Percentiles rank a stretch among this genome's conserved stretches.
Evolutionary conservation across 2,329 filamentous ascomycete genomes (phyloP).

Genomic region (Arachnopeziza araneosa): DNA sequence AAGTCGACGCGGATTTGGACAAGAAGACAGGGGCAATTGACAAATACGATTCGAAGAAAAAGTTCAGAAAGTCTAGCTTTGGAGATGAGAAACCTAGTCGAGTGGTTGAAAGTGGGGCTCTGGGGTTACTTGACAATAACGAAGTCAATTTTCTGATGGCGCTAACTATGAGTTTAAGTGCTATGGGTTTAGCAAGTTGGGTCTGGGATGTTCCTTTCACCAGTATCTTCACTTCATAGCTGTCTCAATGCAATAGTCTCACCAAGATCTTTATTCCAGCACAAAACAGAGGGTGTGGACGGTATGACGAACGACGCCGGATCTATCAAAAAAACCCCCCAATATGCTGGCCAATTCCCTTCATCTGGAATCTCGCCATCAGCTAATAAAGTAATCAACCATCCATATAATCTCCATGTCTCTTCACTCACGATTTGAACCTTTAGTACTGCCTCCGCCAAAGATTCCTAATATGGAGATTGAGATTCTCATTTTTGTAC

Average conservation of each 20-base stretch:
- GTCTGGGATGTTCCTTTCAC: conserved; percentile 52
- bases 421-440: too few species aligned
- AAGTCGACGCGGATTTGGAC: conserved; percentile 32
- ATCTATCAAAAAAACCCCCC: neutral
- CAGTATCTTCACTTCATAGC: conserved; percentile 30
- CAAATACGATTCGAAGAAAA: conserved; percentile 46
- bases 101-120: conserved; percentile 56
- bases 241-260: neutral
- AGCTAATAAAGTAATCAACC: too few species aligned
- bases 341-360: too few species aligned
- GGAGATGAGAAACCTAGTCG: conserved; percentile 43
- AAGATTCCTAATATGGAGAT: too few species aligned
- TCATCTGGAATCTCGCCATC: too few species aligned
- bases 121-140: conserved; percentile 86
- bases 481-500: too few species aligned
- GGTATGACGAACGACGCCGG: neutral
- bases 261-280: neutral
- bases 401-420: too few species aligned
- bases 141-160: conserved; percentile 94
- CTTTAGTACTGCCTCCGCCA: too few species aligned
- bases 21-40: conserved; percentile 35
- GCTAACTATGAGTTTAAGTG: conserved; percentile 68
- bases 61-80: conserved; percentile 47
- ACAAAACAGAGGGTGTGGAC: neutral
- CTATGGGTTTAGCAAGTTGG: conserved; percentile 61